A percentile compares a stretch with the other conserved stretches of the same genome.
Evolutionary conservation across 257 asterid genomes (phyloP).

Genomic region (Lithospermum erythrorhizon): DNA sequence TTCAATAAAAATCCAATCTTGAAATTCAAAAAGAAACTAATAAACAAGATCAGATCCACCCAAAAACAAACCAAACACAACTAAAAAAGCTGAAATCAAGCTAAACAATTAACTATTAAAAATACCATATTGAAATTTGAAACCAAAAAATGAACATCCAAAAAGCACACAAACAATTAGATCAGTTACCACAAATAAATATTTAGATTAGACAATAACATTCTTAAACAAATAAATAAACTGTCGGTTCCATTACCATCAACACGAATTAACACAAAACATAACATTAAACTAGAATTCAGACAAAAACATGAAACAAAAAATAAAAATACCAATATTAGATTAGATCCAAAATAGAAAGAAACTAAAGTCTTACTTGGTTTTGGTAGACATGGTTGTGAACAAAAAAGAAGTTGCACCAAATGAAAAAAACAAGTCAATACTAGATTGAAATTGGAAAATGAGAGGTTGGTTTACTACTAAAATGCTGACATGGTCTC

Average conservation of each 20-base stretch:
- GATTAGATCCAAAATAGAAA: slow-evolving; percentile 24
- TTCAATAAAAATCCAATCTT: not conserved
- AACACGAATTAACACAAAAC: not conserved
- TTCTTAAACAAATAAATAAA: not conserved
- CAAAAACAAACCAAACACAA: not conserved
- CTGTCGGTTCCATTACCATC: not conserved
- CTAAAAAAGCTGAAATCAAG: not conserved
- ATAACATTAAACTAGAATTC: no score
- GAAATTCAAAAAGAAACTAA: slow-evolving; percentile 6
- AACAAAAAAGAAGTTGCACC: not conserved
- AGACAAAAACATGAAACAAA: not conserved
- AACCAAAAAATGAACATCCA: not conserved
- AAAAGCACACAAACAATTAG: slow-evolving; percentile 17
- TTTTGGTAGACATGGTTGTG: slow-evolving; percentile 53
- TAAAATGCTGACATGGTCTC: no score
- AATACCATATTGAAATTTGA: no score
- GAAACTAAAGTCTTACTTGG: slow-evolving; percentile 42
- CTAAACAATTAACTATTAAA: not conserved
- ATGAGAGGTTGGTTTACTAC: not conserved
- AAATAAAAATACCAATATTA: slow-evolving; percentile 7
- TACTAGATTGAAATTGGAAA: not conserved
- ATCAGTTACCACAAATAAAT: not conserved
- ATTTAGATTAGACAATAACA: no score
- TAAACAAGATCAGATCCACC: not conserved
- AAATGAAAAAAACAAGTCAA: slow-evolving; percentile 3